phyloP scores from a whole-genome alignment of 1,139 yeast species.

The Yamadazyma spencermartinsiae region DNA sequence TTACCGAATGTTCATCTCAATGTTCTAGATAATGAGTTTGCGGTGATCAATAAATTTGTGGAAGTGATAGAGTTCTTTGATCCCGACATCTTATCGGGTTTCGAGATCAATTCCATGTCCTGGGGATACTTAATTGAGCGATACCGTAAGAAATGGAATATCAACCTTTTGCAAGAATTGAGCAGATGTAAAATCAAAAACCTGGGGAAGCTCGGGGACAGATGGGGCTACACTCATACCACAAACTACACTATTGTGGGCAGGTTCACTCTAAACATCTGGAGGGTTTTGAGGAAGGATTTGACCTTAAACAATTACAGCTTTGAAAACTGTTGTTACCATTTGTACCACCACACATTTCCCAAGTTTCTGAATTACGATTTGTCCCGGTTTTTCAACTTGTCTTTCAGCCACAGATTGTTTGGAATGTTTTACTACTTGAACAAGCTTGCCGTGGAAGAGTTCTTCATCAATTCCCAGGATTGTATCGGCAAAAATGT shows the following conservation, averaged over 20 bases:
- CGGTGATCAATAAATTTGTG: slow-evolving; percentile 55
- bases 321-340: slow-evolving; percentile 72
- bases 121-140: slow-evolving; percentile 91
- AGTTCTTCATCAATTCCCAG: slow-evolving; percentile 56
- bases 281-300: slow-evolving; percentile 74
- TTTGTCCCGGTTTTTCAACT: slow-evolving; percentile 53
- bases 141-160: slow-evolving; percentile 42
- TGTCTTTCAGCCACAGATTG: slow-evolving; percentile 24
- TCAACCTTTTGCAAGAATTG: slow-evolving; percentile 48
- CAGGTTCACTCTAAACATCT: slow-evolving; percentile 76
- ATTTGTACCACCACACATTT: slow-evolving; percentile 62
- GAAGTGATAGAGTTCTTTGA: slow-evolving; percentile 63
- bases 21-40: slow-evolving; percentile 50
- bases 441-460: slow-evolving; percentile 45
- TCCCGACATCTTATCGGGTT: slow-evolving; percentile 88
- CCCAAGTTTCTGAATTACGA: slow-evolving; percentile 60
- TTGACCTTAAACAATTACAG: slow-evolving; percentile 66
- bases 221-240: slow-evolving; percentile 84
- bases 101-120: slow-evolving; percentile 73
- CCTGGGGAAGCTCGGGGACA: slow-evolving; percentile 60
- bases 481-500: slow-evolving; percentile 72
- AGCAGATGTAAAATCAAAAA: slow-evolving; percentile 50
- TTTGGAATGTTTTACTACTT: slow-evolving; percentile 53
- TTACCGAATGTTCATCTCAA: slow-evolving; percentile 23
- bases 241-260: slow-evolving; percentile 71